Percentiles rank a stretch among this genome's conserved stretches.
phyloP scores from a whole-genome alignment of 129 eudicot species.

The Artemisia tridentata region DNA sequence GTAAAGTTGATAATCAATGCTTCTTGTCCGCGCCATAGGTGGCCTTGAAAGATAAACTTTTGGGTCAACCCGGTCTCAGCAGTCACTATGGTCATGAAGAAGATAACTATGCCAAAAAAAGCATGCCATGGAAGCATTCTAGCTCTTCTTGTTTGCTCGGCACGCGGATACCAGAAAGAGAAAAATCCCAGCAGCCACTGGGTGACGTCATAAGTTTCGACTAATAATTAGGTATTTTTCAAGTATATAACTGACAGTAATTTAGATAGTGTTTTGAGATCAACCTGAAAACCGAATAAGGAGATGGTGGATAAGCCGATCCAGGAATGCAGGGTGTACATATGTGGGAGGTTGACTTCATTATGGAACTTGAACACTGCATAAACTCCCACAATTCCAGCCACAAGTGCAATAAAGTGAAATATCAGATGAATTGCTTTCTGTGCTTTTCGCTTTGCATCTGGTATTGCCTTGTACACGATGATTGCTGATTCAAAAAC shows the following conservation, averaged over 20 bases:
- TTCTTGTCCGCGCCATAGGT: conserved; percentile 45
- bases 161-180: conserved; percentile 45
- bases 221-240: background rate
- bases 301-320: conserved; percentile 63
- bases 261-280: background rate
- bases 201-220: background rate
- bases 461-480: conserved; percentile 54
- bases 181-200: conserved; percentile 69
- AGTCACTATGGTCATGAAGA: conserved; percentile 52
- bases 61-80: conserved; percentile 55
- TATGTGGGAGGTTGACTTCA: conserved; percentile 41
- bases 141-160: conserved; percentile 41
- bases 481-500: conserved; percentile 50
- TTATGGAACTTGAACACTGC: conserved; percentile 67
- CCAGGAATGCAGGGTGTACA: conserved; percentile 82
- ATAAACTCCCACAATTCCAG: conserved; percentile 58
- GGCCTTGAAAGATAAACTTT: conserved; percentile 31
- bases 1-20: conserved; percentile 67
- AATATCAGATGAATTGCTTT: conserved; percentile 50
- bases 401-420: conserved; percentile 54
- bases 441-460: conserved; percentile 35
- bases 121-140: conserved; percentile 63
- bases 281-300: conserved; percentile 68
- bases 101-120: conserved; percentile 47
- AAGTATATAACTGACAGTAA: background rate